phyloP scores from a whole-genome alignment of 345 rosid species.

The Dovyalis caffra region DNA sequence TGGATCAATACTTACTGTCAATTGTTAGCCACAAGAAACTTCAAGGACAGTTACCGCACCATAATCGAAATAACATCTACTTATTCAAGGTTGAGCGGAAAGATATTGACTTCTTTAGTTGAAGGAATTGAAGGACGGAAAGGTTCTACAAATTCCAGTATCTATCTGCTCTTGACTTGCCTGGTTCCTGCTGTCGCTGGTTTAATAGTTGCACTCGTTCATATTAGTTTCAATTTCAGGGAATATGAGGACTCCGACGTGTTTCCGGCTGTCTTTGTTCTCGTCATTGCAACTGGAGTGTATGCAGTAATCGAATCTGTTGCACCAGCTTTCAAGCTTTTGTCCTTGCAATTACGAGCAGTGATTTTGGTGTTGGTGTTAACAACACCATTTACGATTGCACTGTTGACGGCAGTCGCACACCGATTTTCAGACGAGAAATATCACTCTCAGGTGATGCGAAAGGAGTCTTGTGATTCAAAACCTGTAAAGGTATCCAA shows the following conservation, averaged over 20 bases:
- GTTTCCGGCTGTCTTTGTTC: not conserved
- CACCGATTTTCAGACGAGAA: not conserved
- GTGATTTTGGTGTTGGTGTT: not conserved
- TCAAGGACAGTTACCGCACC: not conserved
- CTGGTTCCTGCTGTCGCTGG: not conserved
- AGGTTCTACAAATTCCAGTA: slow-evolving; percentile 11
- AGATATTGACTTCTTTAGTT: not conserved
- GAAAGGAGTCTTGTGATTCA: not conserved
- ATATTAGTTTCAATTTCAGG: not conserved
- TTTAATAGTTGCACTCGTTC: not conserved
- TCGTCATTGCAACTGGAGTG: slow-evolving; percentile 6
- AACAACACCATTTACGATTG: slow-evolving; percentile 1
- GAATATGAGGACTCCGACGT: slow-evolving; percentile 1
- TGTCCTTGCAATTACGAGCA: not conserved
- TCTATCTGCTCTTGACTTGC: slow-evolving; percentile 8
- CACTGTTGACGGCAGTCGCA: not conserved
- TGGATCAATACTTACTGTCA: slow-evolving; percentile 23
- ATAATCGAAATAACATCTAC: slow-evolving; percentile 4
- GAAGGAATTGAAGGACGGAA: slow-evolving; percentile 10
- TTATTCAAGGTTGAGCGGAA: slow-evolving; percentile 9
- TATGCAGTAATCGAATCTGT: slow-evolving; percentile 9
- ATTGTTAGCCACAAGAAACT: slow-evolving; percentile 20
- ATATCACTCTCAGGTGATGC: not conserved
- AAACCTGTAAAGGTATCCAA: not conserved
- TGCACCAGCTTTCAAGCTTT: not conserved